Base-by-base conservation (phyloP, 805 yeast genomes). In the Vanderwaltozyma tropicalis region DNA sequence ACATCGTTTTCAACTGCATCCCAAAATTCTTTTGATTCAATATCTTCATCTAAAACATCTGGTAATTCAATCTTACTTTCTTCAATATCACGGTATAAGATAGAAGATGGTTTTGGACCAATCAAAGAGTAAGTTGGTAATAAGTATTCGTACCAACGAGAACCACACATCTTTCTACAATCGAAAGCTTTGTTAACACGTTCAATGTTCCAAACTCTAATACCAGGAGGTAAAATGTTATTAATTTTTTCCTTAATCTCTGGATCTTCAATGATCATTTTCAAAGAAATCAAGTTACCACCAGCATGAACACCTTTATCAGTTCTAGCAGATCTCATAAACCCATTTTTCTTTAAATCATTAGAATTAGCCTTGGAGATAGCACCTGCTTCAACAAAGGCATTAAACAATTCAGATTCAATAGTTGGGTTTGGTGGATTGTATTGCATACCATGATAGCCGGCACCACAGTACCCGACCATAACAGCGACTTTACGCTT, bases 271-370 rank as follows among this genome's bases (percentile, higher is more conserved):
- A 85, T 70, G 46, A 84, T 83, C 69, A 89, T 62, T 56, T 89
- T 89, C 48, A 82, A 66, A 9, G 94, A 81, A 24, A 89, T 73
- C 15, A 88, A 82, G 59, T 89, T 89, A 13, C 96, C 96, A 1
- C 96, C 95, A 10, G 97, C 97, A 61, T 89, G 97, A 16, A 89
- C 97, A 43, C 97, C 97, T 61, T 89, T 89, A 60, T 89, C 97
- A 2, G 89, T 82, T 63, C 92, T 71, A 2, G 89, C 88, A 34
- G 88, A 83, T 58, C 89, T 70, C 84, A 78, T 79, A 52, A 89
- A 83, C 0, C 89, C 86, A 39, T 78, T 75, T 58, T 89, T 89
- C 52, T 84, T 86, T 53, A 88, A 75, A 56, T 87, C 96, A 43
- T 77, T 79, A 3, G 95, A 75, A 60, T 89, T 89, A 47, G 82